Evolutionary conservation across 2,329 filamentous ascomycete species (phyloP).

Genomic region (Colletotrichum costaricense): DNA sequence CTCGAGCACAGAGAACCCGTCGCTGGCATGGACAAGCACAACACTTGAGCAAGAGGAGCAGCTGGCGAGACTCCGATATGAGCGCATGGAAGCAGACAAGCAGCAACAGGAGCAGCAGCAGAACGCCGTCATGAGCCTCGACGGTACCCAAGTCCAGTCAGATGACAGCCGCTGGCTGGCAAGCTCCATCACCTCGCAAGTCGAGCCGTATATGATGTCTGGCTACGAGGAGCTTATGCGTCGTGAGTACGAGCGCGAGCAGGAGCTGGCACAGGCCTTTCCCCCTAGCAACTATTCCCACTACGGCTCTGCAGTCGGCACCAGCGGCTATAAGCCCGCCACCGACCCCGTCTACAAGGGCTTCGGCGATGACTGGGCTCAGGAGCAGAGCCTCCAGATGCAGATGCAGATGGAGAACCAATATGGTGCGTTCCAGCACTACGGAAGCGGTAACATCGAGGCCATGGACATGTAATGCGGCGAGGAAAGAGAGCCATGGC

Average conservation of each 20-base stretch:
- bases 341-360: constrained; percentile 77
- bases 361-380: constrained; percentile 42
- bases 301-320: constrained; percentile 53
- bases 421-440: constrained; percentile 72
- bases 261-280: constrained; percentile 42
- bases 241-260: constrained; percentile 66
- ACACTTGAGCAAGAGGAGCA: constrained; percentile 68
- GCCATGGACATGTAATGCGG: constrained; percentile 57
- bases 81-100: constrained; percentile 52
- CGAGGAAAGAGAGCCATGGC: constrained; percentile 35
- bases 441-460: constrained; percentile 56
- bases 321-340: constrained; percentile 47
- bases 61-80: constrained; percentile 71
- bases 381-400: constrained; percentile 59
- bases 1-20: constrained; percentile 64
- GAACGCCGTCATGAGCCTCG: constrained; percentile 61
- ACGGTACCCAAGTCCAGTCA: constrained; percentile 64
- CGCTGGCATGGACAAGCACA: constrained; percentile 64
- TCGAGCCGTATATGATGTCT: constrained; percentile 86
- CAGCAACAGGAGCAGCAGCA: constrained; percentile 55
- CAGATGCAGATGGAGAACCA: constrained; percentile 74
- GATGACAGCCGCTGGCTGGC: constrained; percentile 64
- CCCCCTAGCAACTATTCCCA: constrained; percentile 57
- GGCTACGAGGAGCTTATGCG: constrained; percentile 80
- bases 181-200: constrained; percentile 53